Conservation (phyloP, 768 basidiomycete genomes). For the Melanogaster broomeanus region DNA sequence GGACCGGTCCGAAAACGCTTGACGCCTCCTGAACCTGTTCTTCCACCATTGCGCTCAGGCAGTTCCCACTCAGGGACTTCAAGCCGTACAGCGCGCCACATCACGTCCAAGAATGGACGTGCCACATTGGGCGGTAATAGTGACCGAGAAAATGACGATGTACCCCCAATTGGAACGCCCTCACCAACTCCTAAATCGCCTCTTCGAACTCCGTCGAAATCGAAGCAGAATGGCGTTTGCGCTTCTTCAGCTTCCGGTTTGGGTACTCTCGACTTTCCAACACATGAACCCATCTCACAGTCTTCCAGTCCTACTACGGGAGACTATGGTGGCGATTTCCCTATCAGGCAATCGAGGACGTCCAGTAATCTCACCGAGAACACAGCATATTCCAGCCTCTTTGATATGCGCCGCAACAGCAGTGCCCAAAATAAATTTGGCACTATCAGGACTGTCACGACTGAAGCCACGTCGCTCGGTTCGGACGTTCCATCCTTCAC, state of each 20-base stretch:
- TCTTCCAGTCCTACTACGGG: conserved; percentile 32
- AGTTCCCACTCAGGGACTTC: conserved; percentile 52
- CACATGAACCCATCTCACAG: conserved; percentile 41
- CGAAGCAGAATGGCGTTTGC: conserved; percentile 15
- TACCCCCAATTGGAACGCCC: conserved; percentile 35
- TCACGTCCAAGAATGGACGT: conserved; percentile 14
- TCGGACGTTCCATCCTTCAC: conserved; percentile 65
- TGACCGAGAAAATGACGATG: conserved; percentile 37
- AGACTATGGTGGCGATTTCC: conserved; percentile 35
- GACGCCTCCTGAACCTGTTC: conserved; percentile 48
- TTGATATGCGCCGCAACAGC: conserved; percentile 50
- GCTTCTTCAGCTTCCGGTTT: conserved; percentile 12
- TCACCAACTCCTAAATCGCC: conserved; percentile 53
- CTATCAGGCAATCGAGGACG: conserved; percentile 61
- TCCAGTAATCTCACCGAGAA: conserved; percentile 62
- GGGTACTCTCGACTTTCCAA: conserved; percentile 31
- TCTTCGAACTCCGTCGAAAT: conserved; percentile 41
- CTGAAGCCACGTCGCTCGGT: conserved; percentile 69
- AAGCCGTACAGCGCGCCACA: conserved; percentile 32
- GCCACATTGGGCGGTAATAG: conserved; percentile 10
- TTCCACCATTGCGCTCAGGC: conserved; percentile 56
- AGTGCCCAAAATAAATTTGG: conserved; percentile 63
- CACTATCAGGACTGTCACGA: conserved; percentile 80
- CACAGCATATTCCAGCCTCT: conserved; percentile 59
- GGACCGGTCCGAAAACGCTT: conserved; percentile 44